phyloP scores from a whole-genome alignment of 2,329 filamentous ascomycete genomes.

The Xylariaceae sp. region DNA sequence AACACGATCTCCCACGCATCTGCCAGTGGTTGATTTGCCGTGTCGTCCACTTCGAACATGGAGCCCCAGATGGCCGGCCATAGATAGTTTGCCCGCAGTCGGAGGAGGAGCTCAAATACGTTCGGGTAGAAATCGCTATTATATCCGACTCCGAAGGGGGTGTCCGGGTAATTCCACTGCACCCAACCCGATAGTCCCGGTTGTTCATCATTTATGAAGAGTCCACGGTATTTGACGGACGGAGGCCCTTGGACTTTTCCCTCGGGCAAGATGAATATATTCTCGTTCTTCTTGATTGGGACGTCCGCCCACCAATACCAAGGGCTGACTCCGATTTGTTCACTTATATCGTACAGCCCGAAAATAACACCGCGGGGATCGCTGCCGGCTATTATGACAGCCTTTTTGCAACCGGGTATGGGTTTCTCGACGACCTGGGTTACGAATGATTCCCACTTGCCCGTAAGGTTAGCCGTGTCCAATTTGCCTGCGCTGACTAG shows the following conservation, averaged over 20 bases:
- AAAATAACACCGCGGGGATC: conserved; percentile 56
- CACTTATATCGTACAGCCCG: conserved; percentile 64
- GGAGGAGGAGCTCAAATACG: conserved; percentile 65
- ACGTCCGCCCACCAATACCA: conserved; percentile 67
- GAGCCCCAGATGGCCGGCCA: conserved; percentile 68
- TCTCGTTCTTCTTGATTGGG: conserved; percentile 43
- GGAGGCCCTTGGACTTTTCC: conserved; percentile 54
- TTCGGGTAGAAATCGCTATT: conserved; percentile 61
- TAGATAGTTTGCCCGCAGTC: conserved; percentile 66
- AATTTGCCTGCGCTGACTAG: conserved; percentile 52
- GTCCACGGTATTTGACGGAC: conserved; percentile 60
- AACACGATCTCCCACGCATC: conserved; percentile 71
- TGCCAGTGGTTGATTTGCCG: conserved; percentile 60
- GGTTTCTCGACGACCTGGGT: conserved; percentile 54
- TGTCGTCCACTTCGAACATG: conserved; percentile 69
- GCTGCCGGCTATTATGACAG: conserved; percentile 62
- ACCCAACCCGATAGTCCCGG: conserved; percentile 64
- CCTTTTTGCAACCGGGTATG: conserved; percentile 48
- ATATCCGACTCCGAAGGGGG: conserved; percentile 42
- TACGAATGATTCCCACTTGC: conserved; percentile 65
- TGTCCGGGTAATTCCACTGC: conserved; percentile 37
- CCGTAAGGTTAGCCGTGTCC: conserved; percentile 51
- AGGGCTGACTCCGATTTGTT: conserved; percentile 67
- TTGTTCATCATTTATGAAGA: conserved; percentile 67
- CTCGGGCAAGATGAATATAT: conserved; percentile 50